phyloP scores from a whole-genome alignment of 352 stramenopile species.

The Albugo laibachii region DNA sequence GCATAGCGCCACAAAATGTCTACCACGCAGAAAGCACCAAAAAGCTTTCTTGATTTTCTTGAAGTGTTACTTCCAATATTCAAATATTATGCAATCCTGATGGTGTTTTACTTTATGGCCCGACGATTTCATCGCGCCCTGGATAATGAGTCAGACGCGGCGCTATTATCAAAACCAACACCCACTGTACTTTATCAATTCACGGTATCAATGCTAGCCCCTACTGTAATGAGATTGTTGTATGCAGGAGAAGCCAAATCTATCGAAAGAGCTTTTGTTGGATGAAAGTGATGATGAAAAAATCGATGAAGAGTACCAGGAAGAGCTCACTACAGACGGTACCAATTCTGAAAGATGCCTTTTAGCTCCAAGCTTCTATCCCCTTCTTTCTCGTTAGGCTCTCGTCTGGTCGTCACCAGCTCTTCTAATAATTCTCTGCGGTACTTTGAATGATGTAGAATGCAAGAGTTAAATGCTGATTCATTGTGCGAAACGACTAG shows the following conservation, averaged over 20 bases:
- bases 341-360: neutral
- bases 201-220: no score
- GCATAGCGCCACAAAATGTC: no score
- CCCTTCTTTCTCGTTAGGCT: no score
- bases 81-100: slow-evolving; percentile 55
- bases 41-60: slow-evolving; percentile 26
- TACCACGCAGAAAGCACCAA: slow-evolving; percentile 9
- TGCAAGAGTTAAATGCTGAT: no score
- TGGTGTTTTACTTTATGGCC: slow-evolving; percentile 32
- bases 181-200: no score
- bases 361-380: no score
- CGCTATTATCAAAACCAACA: no score
- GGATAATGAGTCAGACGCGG: slow-evolving; percentile 20
- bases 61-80: slow-evolving; percentile 30
- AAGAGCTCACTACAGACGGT: slow-evolving; percentile 58
- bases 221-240: no score
- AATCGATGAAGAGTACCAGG: slow-evolving; percentile 18
- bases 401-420: no score
- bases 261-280: slow-evolving; percentile 28
- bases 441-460: no score
- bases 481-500: neutral
- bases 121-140: slow-evolving; percentile 38
- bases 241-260: slow-evolving; percentile 12
- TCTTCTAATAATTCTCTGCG: no score
- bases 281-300: slow-evolving; percentile 25